phyloP scores from a whole-genome alignment of 257 asterid species.

The Phtheirospermum japonicum region DNA sequence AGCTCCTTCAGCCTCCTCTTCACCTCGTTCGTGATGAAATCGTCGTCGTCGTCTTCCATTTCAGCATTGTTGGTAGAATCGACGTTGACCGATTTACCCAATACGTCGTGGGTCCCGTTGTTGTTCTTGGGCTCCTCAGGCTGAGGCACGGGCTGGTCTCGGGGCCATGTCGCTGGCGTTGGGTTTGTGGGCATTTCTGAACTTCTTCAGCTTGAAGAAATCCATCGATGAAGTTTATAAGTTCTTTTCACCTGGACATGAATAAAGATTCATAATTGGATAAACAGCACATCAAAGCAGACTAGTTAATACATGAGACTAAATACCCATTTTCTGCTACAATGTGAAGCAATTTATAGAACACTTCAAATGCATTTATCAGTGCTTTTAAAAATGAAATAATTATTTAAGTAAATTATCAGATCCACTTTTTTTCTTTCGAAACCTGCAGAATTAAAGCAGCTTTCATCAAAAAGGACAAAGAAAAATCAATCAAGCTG shows the following conservation, averaged over 20 bases:
- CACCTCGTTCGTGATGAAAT: constrained; percentile 88
- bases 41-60: constrained; percentile 72
- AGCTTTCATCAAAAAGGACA: neutral
- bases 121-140: constrained; percentile 49
- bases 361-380: neutral
- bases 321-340: neutral
- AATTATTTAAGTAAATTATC: neutral
- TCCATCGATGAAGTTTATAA: constrained; percentile 40
- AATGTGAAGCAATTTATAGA: neutral
- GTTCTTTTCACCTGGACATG: constrained; percentile 8
- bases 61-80: constrained; percentile 52
- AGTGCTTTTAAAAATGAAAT: too few species aligned
- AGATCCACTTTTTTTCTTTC: neutral
- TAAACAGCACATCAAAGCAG: constrained; percentile 49
- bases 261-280: constrained; percentile 53
- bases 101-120: constrained; percentile 24
- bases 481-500: neutral
- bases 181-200: constrained; percentile 58
- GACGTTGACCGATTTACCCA: constrained; percentile 47
- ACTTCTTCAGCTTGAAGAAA: constrained; percentile 68
- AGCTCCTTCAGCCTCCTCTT: constrained; percentile 93
- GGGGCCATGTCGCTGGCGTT: constrained; percentile 31
- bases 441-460: neutral
- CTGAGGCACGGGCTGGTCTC: constrained; percentile 48
- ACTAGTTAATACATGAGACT: too few species aligned